These are phyloP conservation scores for Penicillium griseofulvum DNA, from an alignment of 2,329 filamentous ascomycete species.

Conservation along the genomic window DNA sequence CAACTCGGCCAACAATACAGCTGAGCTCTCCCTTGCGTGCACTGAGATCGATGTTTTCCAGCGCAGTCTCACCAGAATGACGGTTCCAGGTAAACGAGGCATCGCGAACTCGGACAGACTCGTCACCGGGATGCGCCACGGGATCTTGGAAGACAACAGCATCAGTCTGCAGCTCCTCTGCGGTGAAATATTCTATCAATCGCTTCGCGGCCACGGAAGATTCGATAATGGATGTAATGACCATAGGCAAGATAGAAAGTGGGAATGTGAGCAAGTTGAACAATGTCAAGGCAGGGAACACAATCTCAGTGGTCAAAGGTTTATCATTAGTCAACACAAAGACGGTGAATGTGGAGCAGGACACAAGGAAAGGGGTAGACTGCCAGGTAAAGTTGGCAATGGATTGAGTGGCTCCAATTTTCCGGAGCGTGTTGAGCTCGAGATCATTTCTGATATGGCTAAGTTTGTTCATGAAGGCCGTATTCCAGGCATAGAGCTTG, in stretches of 20 bases:
- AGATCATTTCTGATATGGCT: slow-evolving; percentile 94
- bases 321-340: slow-evolving; percentile 81
- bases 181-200: slow-evolving; percentile 77
- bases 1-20: slow-evolving; percentile 92
- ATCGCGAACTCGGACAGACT: slow-evolving; percentile 77
- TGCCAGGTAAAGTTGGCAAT: slow-evolving; percentile 98
- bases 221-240: slow-evolving; percentile 94
- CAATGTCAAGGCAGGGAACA: slow-evolving; percentile 87
- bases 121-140: slow-evolving; percentile 74
- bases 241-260: slow-evolving; percentile 90
- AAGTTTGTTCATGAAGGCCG: slow-evolving; percentile 95
- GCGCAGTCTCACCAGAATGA: slow-evolving; percentile 63
- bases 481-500: slow-evolving; percentile 97
- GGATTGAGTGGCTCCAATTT: slow-evolving; percentile 91
- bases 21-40: slow-evolving; percentile 90
- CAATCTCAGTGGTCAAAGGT: slow-evolving; percentile 87
- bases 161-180: slow-evolving; percentile 86
- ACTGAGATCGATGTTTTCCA: slow-evolving; percentile 82
- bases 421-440: slow-evolving; percentile 90
- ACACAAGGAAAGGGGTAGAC: slow-evolving; percentile 94
- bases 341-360: slow-evolving; percentile 91
- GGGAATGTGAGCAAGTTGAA: slow-evolving; percentile 98
- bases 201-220: slow-evolving; percentile 88
- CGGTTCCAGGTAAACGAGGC: slow-evolving; percentile 95
- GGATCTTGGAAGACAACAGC: slow-evolving; percentile 70